These are phyloP conservation scores for Arthrinium phaeospermum DNA, from an alignment of 2,329 filamentous ascomycete species.

Conservation along the genomic window DNA sequence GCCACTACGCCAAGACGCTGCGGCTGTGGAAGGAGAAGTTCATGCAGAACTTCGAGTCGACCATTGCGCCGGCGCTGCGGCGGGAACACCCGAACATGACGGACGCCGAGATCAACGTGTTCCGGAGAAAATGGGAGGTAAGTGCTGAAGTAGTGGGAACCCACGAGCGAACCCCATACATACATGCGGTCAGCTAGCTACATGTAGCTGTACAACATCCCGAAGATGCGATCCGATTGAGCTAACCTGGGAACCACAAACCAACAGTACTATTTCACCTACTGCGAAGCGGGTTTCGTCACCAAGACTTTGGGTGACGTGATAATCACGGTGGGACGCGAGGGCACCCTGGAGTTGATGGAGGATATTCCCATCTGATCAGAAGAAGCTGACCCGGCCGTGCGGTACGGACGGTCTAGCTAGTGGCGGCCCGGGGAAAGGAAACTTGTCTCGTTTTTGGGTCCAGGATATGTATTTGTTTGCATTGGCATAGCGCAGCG, in stretches of 20 bases:
- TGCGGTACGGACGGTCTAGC: background rate
- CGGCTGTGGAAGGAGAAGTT: constrained; percentile 73
- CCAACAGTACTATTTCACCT: constrained; percentile 73
- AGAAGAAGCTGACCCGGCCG: constrained; percentile 24
- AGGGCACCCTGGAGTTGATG: constrained; percentile 71
- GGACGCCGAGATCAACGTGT: constrained; percentile 68
- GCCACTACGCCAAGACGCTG: constrained; percentile 74
- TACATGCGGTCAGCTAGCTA: too few species aligned
- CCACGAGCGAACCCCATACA: background rate
- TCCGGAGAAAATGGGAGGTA: constrained; percentile 74
- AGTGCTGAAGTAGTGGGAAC: constrained; percentile 30
- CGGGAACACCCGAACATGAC: constrained; percentile 63
- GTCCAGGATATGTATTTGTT: background rate
- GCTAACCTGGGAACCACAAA: background rate
- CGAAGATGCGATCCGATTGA: constrained; percentile 20
- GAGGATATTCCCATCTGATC: constrained; percentile 68
- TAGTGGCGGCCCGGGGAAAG: background rate
- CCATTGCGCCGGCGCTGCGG: constrained; percentile 65
- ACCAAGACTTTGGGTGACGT: constrained; percentile 76
- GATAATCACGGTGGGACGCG: constrained; percentile 72
- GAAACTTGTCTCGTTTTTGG: background rate
- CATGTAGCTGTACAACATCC: background rate
- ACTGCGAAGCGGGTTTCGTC: constrained; percentile 75
- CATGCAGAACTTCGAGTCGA: constrained; percentile 62
- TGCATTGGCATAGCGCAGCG: constrained; percentile 20